phyloP scores from a whole-genome alignment of 805 yeast genomes.

The Metschnikowia vanudenii region DNA sequence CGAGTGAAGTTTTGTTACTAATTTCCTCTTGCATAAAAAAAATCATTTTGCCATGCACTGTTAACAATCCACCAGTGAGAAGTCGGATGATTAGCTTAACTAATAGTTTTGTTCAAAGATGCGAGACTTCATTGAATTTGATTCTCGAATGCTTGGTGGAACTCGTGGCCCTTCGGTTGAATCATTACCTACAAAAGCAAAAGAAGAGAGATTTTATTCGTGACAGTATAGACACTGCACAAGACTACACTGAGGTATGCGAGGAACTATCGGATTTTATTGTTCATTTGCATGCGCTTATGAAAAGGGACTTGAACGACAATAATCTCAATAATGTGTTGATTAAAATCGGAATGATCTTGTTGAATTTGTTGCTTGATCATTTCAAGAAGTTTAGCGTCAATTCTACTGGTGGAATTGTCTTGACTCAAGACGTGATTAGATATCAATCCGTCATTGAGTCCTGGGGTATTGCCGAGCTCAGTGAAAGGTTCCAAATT shows the following conservation, averaged over 20 bases:
- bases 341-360: conserved; percentile 54
- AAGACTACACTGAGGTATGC: conserved; percentile 70
- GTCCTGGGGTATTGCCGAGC: conserved; percentile 60
- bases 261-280: conserved; percentile 58
- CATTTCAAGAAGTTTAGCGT: conserved; percentile 78
- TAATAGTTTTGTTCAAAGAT: conserved; percentile 56
- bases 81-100: conserved; percentile 59
- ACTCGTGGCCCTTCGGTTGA: conserved; percentile 50
- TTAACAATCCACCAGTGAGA: conserved; percentile 54
- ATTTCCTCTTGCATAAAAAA: conserved; percentile 72
- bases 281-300: conserved; percentile 38
- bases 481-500: conserved; percentile 63
- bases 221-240: conserved; percentile 38
- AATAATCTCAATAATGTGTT: conserved; percentile 51
- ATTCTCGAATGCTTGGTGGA: conserved; percentile 60
- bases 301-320: conserved; percentile 34
- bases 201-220: conserved; percentile 67
- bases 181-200: conserved; percentile 54
- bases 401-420: conserved; percentile 78
- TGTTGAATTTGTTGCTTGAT: conserved; percentile 57
- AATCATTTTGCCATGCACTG: conserved; percentile 72
- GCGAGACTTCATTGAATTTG: conserved; percentile 65
- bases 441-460: conserved; percentile 69
- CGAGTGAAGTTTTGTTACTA: conserved; percentile 61
- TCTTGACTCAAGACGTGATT: conserved; percentile 78